phyloP scores from a whole-genome alignment of 2,329 filamentous ascomycete species.

The Colletotrichum lupini region DNA sequence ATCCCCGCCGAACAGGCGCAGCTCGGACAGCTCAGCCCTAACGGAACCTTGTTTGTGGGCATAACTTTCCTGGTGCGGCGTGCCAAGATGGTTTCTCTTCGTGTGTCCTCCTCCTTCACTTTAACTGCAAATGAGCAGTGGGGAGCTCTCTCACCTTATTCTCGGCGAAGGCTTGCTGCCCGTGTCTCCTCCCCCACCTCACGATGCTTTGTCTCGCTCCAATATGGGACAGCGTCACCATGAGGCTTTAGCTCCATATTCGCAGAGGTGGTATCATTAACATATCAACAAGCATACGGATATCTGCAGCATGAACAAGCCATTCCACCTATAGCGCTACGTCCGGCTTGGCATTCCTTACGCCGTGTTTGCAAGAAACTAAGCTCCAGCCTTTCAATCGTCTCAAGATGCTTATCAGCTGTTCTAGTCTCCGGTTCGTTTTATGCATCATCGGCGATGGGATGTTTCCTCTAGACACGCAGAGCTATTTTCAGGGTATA shows the following conservation, averaged over 20 bases:
- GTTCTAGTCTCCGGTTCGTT: neutral
- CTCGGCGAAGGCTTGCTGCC: neutral
- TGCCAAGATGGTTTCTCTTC: slow-evolving; percentile 1
- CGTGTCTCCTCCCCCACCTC: slow-evolving; percentile 5
- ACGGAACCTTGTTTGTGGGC: slow-evolving; percentile 15
- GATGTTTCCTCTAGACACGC: neutral
- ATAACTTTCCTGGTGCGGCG: slow-evolving; percentile 2
- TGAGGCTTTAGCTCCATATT: neutral
- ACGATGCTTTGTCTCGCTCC: neutral
- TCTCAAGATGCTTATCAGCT: neutral
- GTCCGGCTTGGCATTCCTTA: neutral
- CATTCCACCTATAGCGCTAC: neutral
- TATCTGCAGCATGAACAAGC: neutral
- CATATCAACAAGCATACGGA: neutral
- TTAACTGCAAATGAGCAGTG: slow-evolving; percentile 1
- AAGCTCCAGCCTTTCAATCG: neutral
- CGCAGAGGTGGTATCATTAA: neutral
- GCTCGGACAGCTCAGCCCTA: slow-evolving; percentile 32
- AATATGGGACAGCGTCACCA: neutral
- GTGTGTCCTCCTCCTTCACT: neutral
- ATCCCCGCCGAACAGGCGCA: slow-evolving; percentile 5
- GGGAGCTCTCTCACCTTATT: slow-evolving; percentile 16
- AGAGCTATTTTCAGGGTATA: slow-evolving; percentile 6
- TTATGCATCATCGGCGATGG: neutral
- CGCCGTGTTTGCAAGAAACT: neutral